Percentiles rank a stretch among this genome's conserved stretches.
These are phyloP conservation scores for Vaccinium myrtillus DNA, from an alignment of 148 eudicot species.

Conservation along the genomic window DNA sequence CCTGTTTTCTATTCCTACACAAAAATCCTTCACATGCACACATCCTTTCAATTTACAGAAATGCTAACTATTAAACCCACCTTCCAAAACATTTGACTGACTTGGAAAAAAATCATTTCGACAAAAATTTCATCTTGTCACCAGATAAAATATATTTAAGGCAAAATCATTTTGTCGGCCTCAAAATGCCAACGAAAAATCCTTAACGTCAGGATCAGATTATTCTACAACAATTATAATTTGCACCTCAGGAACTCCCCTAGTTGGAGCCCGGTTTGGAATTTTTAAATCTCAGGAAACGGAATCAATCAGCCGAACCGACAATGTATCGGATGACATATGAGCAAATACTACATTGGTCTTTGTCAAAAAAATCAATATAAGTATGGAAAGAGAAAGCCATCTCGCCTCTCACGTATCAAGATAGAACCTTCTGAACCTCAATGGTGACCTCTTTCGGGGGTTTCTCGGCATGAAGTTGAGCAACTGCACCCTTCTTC, in stretches of 20 bases:
- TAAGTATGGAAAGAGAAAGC: background rate
- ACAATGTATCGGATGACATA: conserved; percentile 22
- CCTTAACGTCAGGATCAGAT: background rate
- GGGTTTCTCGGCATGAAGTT: conserved; percentile 71
- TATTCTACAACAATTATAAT: background rate
- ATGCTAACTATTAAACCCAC: too few species aligned
- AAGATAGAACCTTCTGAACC: conserved; percentile 44
- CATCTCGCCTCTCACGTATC: conserved; percentile 6
- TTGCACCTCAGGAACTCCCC: conserved; percentile 15
- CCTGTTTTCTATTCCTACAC: too few species aligned
- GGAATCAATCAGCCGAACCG: conserved; percentile 6
- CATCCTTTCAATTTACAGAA: too few species aligned
- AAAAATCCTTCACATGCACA: too few species aligned
- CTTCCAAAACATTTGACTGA: too few species aligned
- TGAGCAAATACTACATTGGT: background rate
- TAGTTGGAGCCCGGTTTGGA: background rate
- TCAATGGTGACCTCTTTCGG: conserved; percentile 40
- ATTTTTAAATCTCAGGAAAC: background rate
- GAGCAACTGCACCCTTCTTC: conserved; percentile 58
- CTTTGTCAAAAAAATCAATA: background rate
- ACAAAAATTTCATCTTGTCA: background rate
- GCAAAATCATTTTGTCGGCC: background rate
- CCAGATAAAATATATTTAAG: background rate
- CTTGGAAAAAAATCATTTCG: background rate
- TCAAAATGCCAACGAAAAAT: background rate